Base-by-base conservation (phyloP, 352 stramenopile species). In the Saprolegnia diclina region DNA sequence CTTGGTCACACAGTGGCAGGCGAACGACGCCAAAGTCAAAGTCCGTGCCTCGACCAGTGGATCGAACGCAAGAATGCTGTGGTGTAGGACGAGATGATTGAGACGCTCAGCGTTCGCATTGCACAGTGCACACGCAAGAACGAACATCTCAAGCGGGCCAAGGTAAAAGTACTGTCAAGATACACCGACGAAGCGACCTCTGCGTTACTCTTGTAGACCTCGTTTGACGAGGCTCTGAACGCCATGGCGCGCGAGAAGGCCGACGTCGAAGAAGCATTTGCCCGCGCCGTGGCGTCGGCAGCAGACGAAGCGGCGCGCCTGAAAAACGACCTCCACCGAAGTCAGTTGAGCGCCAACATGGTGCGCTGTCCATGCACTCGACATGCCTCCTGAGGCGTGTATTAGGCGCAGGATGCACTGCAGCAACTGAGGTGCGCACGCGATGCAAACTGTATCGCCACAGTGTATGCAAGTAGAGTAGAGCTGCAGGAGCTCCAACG, bases 11-110 rank as follows among this genome's bases (percentile, higher is more conserved):
- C 1, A 11, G 11, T 48, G 42, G 42, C 42, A 48, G 42, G 11
- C 42, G 18, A 48, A 48, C 42, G 42, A 48, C 1, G 11, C 42
- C 42, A 48, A n/a, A n/a, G 42, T 48, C 42, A 48, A 48, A 10
- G 42, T 48, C 1, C 42, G 18, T 14, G 42, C 42, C 42, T 48
- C 18, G 42, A 4, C 3, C 18, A n/a, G 42, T 4, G 13, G 2
- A 7, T 7, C 1, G 2, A 14, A 21, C 11, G 11, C 13, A 18
- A 59, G 24, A 21, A 1, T 9, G n/a, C 9, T 10, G 2, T 35
- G 2, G 29, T 35, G 5, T 59, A 59, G 52, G 52, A 59, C 35
- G 52, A 59, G 1, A 59, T 59, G 52, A 59, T 59, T 59, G 52
- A 59, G 52, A 59, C 52, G 35, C 35, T 59, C 10, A 59, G 13